Conservation (phyloP, 2,329 filamentous ascomycete species). For the Colletotrichum falcatum region DNA sequence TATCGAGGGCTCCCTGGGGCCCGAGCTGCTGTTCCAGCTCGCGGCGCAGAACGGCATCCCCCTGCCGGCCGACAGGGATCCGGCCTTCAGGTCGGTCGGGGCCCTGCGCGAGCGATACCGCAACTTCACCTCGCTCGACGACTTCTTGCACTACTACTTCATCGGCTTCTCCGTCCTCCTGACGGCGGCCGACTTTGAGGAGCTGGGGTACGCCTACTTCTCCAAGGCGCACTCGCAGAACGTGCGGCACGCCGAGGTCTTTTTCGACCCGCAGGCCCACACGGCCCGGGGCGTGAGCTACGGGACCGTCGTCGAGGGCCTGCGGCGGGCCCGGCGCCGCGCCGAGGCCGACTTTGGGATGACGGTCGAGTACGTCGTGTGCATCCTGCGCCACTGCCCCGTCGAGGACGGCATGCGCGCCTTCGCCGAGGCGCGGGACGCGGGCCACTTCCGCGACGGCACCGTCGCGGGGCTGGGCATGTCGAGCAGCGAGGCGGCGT, state of each 20-base stretch:
- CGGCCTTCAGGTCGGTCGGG: conserved; percentile 71
- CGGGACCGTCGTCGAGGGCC: conserved; percentile 72
- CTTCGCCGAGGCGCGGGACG: conserved; percentile 52
- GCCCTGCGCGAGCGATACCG: conserved; percentile 73
- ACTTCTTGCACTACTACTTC: conserved; percentile 85
- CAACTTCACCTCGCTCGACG: conserved; percentile 76
- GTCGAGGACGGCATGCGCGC: conserved; percentile 64
- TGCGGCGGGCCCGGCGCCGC: conserved; percentile 68
- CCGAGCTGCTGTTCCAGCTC: conserved; percentile 76
- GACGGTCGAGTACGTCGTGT: conserved; percentile 75
- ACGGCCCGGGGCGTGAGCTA: conserved; percentile 72
- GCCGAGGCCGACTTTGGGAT: conserved; percentile 74
- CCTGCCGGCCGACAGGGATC: conserved; percentile 66
- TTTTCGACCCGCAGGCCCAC: conserved; percentile 86
- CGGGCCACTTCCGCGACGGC: conserved; percentile 62
- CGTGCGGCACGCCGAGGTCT: conserved; percentile 80
- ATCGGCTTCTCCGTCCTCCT: conserved; percentile 78
- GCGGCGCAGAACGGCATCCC: conserved; percentile 74
- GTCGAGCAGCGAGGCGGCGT: conserved; percentile 72
- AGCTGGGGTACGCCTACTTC: conserved; percentile 79
- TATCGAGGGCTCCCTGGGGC: conserved; percentile 80
- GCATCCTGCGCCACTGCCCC: conserved; percentile 78
- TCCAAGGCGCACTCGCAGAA: conserved; percentile 71
- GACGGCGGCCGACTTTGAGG: conserved; percentile 75
- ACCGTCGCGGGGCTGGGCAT: conserved; percentile 73